Evolutionary conservation across 73 alveolate species (phyloP).

Genomic region (Tetrahymena elliotti): DNA sequence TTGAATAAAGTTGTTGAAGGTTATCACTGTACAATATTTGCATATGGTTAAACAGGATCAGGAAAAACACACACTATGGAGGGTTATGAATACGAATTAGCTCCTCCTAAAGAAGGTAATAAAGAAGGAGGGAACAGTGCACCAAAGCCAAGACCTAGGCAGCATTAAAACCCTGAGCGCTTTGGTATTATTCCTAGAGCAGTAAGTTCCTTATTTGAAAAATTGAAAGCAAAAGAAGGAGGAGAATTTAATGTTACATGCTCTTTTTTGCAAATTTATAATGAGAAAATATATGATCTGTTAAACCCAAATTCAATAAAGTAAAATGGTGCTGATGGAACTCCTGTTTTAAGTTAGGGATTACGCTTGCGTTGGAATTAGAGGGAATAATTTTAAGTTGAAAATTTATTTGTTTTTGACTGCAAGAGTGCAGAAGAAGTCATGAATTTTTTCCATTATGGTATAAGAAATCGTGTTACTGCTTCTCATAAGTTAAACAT

Average conservation of each 20-base stretch:
- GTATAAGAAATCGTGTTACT: conserved; percentile 83
- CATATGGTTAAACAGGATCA: conserved; percentile 94
- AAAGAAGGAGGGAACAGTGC: background rate
- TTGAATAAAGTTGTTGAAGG: conserved; percentile 80
- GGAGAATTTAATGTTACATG: conserved; percentile 52
- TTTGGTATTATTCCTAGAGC: conserved; percentile 37
- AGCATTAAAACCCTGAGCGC: background rate
- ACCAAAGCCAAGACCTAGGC: background rate
- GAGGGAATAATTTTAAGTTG: conserved; percentile 65
- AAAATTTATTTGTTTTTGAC: conserved; percentile 63
- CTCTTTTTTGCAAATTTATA: conserved; percentile 73
- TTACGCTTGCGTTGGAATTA: conserved; percentile 69
- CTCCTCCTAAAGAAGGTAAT: background rate
- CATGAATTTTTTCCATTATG: conserved; percentile 59
- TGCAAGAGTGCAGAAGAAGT: conserved; percentile 68
- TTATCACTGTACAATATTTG: conserved; percentile 88
- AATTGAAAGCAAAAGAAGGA: conserved; percentile 13
- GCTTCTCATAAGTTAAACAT: conserved; percentile 88
- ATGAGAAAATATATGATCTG: conserved; percentile 76
- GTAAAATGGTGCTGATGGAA: conserved; percentile 10
- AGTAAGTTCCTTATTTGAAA: conserved; percentile 5
- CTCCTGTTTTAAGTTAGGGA: conserved; percentile 27
- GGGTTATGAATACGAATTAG: conserved; percentile 60
- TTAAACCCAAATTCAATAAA: conserved; percentile 16
- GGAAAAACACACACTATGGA: conserved; percentile 95